These are phyloP conservation scores for Pseudogymnoascus sp. DNA, from an alignment of 2,329 filamentous ascomycete genomes.

Conservation along the genomic window DNA sequence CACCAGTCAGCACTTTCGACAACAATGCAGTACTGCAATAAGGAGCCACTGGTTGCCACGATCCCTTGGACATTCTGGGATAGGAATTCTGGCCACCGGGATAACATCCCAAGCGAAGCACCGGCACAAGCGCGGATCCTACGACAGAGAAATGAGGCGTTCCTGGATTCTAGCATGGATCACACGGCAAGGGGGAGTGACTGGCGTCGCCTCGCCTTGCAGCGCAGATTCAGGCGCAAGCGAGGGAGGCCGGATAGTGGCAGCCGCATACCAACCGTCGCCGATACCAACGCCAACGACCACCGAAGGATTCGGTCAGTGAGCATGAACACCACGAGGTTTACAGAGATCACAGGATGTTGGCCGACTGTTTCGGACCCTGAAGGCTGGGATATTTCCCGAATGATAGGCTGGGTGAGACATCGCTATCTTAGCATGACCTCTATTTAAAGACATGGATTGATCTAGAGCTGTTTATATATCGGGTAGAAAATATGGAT, in stretches of 20 bases:
- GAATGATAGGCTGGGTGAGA: not conserved
- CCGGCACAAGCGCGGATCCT: not conserved
- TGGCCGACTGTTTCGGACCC: not conserved
- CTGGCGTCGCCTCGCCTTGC: not conserved
- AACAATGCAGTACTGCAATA: not conserved
- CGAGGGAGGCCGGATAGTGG: not conserved
- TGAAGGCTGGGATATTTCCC: not conserved
- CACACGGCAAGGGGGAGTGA: not conserved
- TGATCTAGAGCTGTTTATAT: not conserved
- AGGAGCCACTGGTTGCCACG: not conserved
- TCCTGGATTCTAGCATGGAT: not conserved
- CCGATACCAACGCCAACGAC: not conserved
- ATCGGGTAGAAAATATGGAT: not conserved
- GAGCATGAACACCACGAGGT: not conserved
- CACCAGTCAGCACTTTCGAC: not conserved
- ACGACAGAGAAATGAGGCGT: not conserved
- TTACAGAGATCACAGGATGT: not conserved
- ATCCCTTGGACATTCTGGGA: not conserved
- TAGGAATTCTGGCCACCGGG: too few relatives aligned
- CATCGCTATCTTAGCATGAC: constrained; percentile 4
- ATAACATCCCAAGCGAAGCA: not conserved
- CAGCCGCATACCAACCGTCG: not conserved
- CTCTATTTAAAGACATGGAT: not conserved
- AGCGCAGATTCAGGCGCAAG: not conserved
- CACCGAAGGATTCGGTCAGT: not conserved